Evolutionary conservation across 2,329 filamentous ascomycete species (phyloP).

Genomic region (Periglandula ipomoeae): DNA sequence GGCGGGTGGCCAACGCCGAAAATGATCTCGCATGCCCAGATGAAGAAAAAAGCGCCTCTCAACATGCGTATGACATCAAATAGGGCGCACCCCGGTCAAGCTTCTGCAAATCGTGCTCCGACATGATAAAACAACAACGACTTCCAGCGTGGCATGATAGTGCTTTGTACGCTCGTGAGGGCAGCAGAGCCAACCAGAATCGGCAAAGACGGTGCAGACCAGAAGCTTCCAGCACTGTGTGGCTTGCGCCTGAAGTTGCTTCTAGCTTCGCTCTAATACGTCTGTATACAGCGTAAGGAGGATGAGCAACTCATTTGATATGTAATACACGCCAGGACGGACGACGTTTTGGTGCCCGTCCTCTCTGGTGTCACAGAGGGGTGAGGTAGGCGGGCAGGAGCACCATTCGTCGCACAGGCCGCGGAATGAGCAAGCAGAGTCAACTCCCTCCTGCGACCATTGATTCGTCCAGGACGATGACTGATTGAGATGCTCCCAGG

Average conservation of each 20-base stretch:
- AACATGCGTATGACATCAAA: too few species aligned
- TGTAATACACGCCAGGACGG: too few species aligned
- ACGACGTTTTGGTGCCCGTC: background rate
- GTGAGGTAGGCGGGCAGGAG: background rate
- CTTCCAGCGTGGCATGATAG: too few species aligned
- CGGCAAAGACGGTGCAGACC: constrained; percentile 7
- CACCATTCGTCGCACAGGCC: background rate
- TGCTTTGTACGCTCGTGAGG: too few species aligned
- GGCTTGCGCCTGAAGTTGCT: constrained; percentile 11
- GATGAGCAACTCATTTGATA: background rate
- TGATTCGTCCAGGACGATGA: background rate
- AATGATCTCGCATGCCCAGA: too few species aligned
- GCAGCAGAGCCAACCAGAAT: too few species aligned
- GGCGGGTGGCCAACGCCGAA: too few species aligned
- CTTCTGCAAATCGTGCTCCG: too few species aligned
- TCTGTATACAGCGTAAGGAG: background rate
- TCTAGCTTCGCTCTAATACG: background rate
- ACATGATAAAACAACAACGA: too few species aligned
- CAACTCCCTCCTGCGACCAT: background rate
- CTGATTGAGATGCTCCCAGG: background rate
- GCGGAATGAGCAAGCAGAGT: background rate
- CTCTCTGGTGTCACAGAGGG: background rate
- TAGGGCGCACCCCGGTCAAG: too few species aligned
- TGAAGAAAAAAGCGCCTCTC: too few species aligned
- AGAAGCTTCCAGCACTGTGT: constrained; percentile 13